Evolutionary conservation across 2,329 filamentous ascomycete species (phyloP).

Genomic region (Clarireedia homoeocarpa): DNA sequence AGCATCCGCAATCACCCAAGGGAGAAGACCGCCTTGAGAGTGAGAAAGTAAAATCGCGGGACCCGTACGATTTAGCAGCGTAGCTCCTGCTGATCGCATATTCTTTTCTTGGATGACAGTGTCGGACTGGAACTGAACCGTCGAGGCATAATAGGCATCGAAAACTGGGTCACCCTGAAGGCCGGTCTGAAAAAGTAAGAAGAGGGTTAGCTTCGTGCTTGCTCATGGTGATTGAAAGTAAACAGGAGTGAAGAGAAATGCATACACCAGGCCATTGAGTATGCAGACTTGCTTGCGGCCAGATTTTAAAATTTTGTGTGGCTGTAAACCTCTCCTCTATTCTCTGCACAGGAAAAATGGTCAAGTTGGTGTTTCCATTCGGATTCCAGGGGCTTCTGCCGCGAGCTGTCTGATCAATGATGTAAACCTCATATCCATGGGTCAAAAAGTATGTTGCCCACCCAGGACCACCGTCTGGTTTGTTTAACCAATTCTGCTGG

Average conservation of each 20-base stretch:
- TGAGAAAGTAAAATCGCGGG: constrained; percentile 27
- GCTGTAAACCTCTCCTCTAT: constrained; percentile 26
- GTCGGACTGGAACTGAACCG: constrained; percentile 32
- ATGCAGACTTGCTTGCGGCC: constrained; percentile 32
- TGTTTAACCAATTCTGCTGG: constrained; percentile 38
- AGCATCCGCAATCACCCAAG: constrained; percentile 36
- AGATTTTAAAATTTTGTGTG: constrained; percentile 15
- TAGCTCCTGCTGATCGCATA: constrained; percentile 34
- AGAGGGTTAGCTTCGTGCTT: background rate
- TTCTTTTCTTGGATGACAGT: constrained; percentile 31
- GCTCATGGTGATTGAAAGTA: background rate
- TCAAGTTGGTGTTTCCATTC: constrained; percentile 7
- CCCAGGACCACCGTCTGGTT: constrained; percentile 38
- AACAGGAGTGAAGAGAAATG: background rate
- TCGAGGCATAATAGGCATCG: constrained; percentile 32
- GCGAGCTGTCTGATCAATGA: constrained; percentile 27
- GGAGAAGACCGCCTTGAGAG: constrained; percentile 38
- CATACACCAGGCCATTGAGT: constrained; percentile 34
- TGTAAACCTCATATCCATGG: constrained; percentile 38
- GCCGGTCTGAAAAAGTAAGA: constrained; percentile 11
- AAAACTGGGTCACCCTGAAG: constrained; percentile 21
- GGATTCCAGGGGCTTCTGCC: constrained; percentile 12
- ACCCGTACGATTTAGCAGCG: constrained; percentile 20
- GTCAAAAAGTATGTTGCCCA: constrained; percentile 41
- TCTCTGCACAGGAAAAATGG: constrained; percentile 14